Conservation (phyloP, 129 eudicot genomes). For the Chrysanthemum makinoi region DNA sequence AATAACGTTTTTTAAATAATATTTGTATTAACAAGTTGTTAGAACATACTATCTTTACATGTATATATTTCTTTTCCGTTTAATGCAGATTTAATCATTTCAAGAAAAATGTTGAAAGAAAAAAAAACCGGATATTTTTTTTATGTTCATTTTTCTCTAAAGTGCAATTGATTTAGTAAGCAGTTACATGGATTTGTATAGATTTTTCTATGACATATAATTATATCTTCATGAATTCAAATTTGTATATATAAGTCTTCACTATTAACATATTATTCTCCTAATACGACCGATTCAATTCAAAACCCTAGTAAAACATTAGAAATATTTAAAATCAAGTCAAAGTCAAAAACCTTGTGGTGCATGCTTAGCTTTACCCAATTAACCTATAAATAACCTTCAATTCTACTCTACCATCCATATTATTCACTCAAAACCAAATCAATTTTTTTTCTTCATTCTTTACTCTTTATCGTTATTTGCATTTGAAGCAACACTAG, state of each 20-base stretch:
- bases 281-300: slow-evolving; percentile 21
- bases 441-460: slow-evolving; percentile 3
- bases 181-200: too few relatives aligned
- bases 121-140: too few relatives aligned
- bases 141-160: too few relatives aligned
- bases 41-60: too few relatives aligned
- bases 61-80: too few relatives aligned
- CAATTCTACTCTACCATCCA: not conserved
- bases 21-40: too few relatives aligned
- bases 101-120: too few relatives aligned
- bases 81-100: too few relatives aligned
- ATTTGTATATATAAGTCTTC: too few relatives aligned
- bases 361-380: not conserved
- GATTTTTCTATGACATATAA: not conserved
- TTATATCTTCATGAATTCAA: too few relatives aligned
- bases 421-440: not conserved
- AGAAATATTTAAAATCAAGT: slow-evolving; percentile 11
- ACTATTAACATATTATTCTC: not conserved
- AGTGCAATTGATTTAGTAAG: too few relatives aligned
- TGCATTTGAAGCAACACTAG: not conserved
- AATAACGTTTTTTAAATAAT: too few relatives aligned
- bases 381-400: slow-evolving; percentile 6
- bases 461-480: not conserved
- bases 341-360: slow-evolving; percentile 2
- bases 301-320: not conserved